phyloP scores from a whole-genome alignment of 176 grass and related monocot species.

The Eragrostis nindensis region DNA sequence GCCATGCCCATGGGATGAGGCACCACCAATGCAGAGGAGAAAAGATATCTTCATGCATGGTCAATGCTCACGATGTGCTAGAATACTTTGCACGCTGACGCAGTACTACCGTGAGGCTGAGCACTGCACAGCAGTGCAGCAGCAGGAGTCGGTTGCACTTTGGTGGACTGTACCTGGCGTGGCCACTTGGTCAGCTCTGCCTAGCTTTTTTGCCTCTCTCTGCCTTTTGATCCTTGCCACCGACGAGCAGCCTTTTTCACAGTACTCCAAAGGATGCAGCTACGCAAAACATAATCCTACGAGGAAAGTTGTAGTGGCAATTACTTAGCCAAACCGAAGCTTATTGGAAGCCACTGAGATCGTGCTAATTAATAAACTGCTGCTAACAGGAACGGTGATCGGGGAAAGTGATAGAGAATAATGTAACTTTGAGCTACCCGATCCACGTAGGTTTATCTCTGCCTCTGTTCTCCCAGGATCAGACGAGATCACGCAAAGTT shows the following conservation, averaged over 20 bases:
- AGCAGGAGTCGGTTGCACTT: no score
- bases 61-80: not conserved
- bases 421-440: not conserved
- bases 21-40: not conserved
- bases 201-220: no score
- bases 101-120: not conserved
- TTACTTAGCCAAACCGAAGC: not conserved
- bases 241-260: not conserved
- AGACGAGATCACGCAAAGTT: not conserved
- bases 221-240: not conserved
- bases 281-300: not conserved
- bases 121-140: no score
- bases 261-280: not conserved
- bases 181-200: not conserved
- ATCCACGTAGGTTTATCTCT: slow-evolving; percentile 5
- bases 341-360: not conserved
- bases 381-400: not conserved
- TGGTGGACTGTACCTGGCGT: not conserved
- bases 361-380: not conserved
- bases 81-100: not conserved
- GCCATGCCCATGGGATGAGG: no score
- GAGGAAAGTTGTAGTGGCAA: not conserved
- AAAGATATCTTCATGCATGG: not conserved
- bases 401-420: not conserved
- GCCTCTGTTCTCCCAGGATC: no score